Conservation (phyloP, 73 alveolate species). For the Uronychia setigera region DNA sequence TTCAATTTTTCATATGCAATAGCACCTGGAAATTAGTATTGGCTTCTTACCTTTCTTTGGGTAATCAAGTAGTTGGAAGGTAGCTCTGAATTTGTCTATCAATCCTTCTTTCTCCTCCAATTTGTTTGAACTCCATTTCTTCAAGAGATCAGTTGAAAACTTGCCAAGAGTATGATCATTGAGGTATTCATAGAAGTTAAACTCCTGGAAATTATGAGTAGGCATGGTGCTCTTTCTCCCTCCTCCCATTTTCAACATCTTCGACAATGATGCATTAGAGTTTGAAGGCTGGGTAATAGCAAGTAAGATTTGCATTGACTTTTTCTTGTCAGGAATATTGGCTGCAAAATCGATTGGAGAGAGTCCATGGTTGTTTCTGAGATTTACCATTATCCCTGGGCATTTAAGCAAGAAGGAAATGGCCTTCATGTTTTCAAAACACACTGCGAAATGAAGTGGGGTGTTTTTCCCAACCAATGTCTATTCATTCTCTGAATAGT, state of each 20-base stretch:
- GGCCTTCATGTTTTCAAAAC: conserved; percentile 32
- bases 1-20: neutral
- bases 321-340: neutral
- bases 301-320: too few relatives aligned
- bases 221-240: neutral
- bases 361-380: neutral
- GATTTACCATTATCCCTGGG: neutral
- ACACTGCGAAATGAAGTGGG: conserved; percentile 45
- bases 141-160: neutral
- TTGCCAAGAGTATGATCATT: neutral
- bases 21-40: neutral
- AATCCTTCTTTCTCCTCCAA: too few relatives aligned
- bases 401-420: neutral
- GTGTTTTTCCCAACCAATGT: conserved; percentile 26
- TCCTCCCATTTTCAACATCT: neutral
- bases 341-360: neutral
- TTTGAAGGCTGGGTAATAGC: too few relatives aligned
- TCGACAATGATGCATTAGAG: neutral
- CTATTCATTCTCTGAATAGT: neutral
- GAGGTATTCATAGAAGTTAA: neutral
- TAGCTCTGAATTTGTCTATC: too few relatives aligned
- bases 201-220: neutral
- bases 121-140: too few relatives aligned
- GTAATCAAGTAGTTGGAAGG: neutral
- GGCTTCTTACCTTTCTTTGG: neutral